phyloP scores from a whole-genome alignment of 345 rosid species.

The Aethionema arabicum region DNA sequence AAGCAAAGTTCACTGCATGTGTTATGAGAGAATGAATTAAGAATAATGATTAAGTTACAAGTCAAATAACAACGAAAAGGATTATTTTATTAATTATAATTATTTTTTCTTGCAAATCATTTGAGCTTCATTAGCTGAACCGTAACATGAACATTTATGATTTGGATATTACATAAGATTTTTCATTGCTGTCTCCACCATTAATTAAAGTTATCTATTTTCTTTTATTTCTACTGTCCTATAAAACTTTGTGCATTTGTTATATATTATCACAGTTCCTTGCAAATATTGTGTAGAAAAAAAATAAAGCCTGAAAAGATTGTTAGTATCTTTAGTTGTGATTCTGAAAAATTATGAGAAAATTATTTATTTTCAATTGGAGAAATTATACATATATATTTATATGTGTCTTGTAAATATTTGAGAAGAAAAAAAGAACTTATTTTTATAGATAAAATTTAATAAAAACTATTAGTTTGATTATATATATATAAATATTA shows the following conservation, averaged over 20 bases:
- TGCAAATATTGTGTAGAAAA: no score
- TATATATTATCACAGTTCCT: no score
- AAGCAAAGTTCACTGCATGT: conserved; percentile 35
- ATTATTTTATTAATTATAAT: conserved; percentile 7
- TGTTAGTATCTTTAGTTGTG: no score
- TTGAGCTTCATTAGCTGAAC: conserved; percentile 35
- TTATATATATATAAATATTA: no score
- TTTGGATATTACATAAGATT: conserved; percentile 3
- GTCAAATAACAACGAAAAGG: conserved; percentile 15
- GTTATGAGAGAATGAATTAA: conserved; percentile 34
- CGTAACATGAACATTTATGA: conserved; percentile 33
- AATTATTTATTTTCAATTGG: no score
- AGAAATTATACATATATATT: no score
- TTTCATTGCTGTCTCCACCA: conserved; percentile 8
- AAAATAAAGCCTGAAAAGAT: no score
- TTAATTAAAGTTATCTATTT: background rate
- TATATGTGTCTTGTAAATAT: no score
- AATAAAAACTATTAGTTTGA: no score
- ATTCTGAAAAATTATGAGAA: no score
- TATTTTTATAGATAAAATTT: no score
- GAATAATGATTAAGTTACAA: conserved; percentile 31
- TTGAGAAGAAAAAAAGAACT: no score
- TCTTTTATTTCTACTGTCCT: background rate
- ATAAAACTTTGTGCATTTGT: background rate
- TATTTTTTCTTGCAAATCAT: conserved; percentile 6